phyloP scores from a whole-genome alignment of 208 protist genomes.

The Crithidia sp. region DNA sequence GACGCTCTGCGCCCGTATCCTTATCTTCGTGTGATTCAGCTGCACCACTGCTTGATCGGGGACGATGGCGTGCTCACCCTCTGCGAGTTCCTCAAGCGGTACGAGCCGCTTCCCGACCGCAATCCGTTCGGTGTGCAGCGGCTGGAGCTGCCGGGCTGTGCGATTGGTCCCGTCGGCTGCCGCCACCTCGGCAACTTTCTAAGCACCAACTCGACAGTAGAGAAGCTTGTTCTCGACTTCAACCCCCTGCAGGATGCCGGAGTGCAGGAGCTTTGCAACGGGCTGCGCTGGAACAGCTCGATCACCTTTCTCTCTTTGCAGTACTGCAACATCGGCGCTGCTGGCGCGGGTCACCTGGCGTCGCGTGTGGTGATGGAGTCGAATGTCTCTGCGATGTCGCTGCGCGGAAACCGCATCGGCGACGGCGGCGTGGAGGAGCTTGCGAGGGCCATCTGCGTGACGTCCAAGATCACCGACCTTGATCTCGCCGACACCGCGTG shows the following conservation, averaged over 20 bases:
- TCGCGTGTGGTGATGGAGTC: constrained; percentile 72
- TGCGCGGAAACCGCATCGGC: constrained; percentile 74
- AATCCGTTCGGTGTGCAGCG: constrained; percentile 87
- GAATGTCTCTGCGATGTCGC: constrained; percentile 67
- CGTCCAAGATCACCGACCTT: constrained; percentile 62
- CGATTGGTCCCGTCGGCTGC: constrained; percentile 69
- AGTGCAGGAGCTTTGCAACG: constrained; percentile 59
- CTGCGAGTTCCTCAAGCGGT: constrained; percentile 75
- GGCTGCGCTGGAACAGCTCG: constrained; percentile 84
- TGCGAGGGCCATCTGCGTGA: constrained; percentile 56
- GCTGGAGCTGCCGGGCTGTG: constrained; percentile 79
- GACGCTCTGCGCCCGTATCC: constrained; percentile 70
- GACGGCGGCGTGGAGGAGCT: constrained; percentile 71
- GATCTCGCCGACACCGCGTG: constrained; percentile 87
- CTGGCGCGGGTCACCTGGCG: constrained; percentile 56
- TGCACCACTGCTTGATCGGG: constrained; percentile 70
- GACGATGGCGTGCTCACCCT: constrained; percentile 86
- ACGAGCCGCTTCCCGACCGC: constrained; percentile 66
- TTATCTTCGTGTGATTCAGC: constrained; percentile 73
- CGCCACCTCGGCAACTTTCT: constrained; percentile 71
- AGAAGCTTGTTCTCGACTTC: constrained; percentile 76
- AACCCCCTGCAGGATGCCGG: constrained; percentile 81
- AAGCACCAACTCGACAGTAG: constrained; percentile 73
- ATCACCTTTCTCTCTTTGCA: constrained; percentile 76
- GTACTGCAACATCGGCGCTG: constrained; percentile 65